phyloP scores from a whole-genome alignment of 768 basidiomycete genomes.

The Termitomyces titanicus region DNA sequence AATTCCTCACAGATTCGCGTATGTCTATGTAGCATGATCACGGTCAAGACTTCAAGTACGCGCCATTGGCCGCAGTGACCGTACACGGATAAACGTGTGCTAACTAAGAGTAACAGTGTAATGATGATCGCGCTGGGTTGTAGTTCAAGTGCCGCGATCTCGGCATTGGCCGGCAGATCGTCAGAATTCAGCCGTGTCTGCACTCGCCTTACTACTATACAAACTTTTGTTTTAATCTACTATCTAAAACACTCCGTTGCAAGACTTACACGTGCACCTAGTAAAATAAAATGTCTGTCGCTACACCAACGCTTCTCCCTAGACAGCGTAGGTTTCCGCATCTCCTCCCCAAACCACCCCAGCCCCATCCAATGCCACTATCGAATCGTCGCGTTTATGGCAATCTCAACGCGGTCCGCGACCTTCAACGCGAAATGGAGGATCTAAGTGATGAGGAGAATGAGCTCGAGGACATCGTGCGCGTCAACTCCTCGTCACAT shows the following conservation, averaged over 20 bases:
- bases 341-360: slow-evolving; percentile 62
- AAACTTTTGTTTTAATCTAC: background rate
- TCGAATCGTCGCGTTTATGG: slow-evolving; percentile 49
- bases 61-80: no score
- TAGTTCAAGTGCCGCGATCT: no score
- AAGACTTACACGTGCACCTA: background rate
- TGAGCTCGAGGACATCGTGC: slow-evolving; percentile 73
- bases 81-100: no score
- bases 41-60: no score
- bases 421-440: slow-evolving; percentile 74
- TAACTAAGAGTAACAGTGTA: no score
- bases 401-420: slow-evolving; percentile 58
- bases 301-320: slow-evolving; percentile 73
- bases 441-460: slow-evolving; percentile 83
- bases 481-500: slow-evolving; percentile 16
- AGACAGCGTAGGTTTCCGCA: slow-evolving; percentile 58
- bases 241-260: background rate
- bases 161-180: no score
- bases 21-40: no score
- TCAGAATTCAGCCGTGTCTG: no score
- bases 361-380: slow-evolving; percentile 61
- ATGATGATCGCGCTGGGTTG: no score
- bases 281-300: slow-evolving; percentile 34
- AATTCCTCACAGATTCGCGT: no score
- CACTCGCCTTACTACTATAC: no score